phyloP scores from a whole-genome alignment of 441 rosid species.

The Pelargonium myrrhifolium region DNA sequence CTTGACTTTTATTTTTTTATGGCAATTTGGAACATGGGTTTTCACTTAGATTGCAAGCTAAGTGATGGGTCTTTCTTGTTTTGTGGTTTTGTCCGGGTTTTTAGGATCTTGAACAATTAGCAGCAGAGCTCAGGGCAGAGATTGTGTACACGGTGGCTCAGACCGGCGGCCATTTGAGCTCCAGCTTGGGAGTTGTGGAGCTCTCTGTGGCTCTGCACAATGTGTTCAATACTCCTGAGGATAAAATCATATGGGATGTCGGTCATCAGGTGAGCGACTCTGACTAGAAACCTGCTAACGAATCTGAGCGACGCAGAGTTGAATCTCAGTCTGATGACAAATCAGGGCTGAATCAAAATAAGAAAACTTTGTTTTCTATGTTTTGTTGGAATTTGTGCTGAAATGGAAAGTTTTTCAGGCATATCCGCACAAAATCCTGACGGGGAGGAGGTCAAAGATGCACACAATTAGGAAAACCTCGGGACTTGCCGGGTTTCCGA shows the following conservation, averaged over 20 bases:
- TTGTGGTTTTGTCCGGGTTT: neutral
- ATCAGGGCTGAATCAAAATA: neutral
- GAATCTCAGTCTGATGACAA: too few relatives aligned
- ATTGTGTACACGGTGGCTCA: constrained; percentile 45
- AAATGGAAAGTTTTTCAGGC: constrained; percentile 35
- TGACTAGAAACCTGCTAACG: neutral
- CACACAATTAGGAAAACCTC: constrained; percentile 61
- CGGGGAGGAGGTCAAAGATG: constrained; percentile 69
- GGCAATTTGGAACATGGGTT: neutral
- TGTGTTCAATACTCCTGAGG: constrained; percentile 58
- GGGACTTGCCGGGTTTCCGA: constrained; percentile 72
- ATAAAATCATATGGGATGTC: constrained; percentile 70
- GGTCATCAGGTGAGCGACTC: constrained; percentile 56
- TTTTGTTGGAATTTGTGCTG: neutral
- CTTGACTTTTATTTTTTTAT: neutral
- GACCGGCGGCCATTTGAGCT: constrained; percentile 65
- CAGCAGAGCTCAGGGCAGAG: constrained; percentile 63
- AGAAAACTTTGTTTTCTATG: neutral
- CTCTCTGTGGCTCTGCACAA: constrained; percentile 55
- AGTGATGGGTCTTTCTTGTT: neutral
- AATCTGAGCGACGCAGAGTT: neutral
- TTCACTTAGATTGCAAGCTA: too few relatives aligned
- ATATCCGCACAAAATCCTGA: constrained; percentile 63
- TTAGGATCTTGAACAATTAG: constrained; percentile 68
- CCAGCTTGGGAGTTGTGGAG: constrained; percentile 67